phyloP scores from a whole-genome alignment of 768 basidiomycete species.

The Suillus paluster region DNA sequence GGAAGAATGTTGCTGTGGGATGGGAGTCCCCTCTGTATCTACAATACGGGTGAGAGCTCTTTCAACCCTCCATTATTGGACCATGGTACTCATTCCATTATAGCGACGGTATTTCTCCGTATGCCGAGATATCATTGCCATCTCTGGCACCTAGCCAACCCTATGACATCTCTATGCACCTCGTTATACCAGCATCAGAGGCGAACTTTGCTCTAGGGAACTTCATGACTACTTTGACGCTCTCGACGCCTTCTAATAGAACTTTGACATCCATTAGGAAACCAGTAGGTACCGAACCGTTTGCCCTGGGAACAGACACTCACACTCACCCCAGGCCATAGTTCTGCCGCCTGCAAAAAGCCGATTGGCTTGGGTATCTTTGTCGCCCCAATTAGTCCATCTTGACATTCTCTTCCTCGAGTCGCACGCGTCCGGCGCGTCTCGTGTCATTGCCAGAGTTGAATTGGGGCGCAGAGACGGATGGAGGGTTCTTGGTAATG shows the following conservation, averaged over 20 bases:
- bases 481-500: slow-evolving; percentile 72
- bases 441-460: slow-evolving; percentile 59
- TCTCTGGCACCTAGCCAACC: slow-evolving; percentile 60
- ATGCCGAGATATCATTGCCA: slow-evolving; percentile 59
- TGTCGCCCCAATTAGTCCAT: slow-evolving; percentile 44
- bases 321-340: slow-evolving; percentile 53
- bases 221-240: slow-evolving; percentile 75
- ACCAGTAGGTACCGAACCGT: slow-evolving; percentile 53
- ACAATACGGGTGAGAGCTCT: slow-evolving; percentile 73
- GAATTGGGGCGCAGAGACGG: slow-evolving; percentile 74
- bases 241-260: slow-evolving; percentile 63
- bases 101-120: slow-evolving; percentile 70
- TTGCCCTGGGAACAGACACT: background rate
- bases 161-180: slow-evolving; percentile 74
- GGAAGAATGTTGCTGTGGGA: slow-evolving; percentile 68
- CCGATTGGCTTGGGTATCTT: slow-evolving; percentile 40
- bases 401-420: slow-evolving; percentile 62
- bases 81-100: background rate
- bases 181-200: slow-evolving; percentile 67
- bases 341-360: slow-evolving; percentile 46
- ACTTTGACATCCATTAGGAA: slow-evolving; percentile 64
- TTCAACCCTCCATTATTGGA: background rate
- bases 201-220: slow-evolving; percentile 79
- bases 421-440: slow-evolving; percentile 52
- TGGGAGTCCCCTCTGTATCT: slow-evolving; percentile 75